These are phyloP conservation scores for Zygotorulaspora sp. DNA, from an alignment of 805 yeast genomes.

Conservation along the genomic window DNA sequence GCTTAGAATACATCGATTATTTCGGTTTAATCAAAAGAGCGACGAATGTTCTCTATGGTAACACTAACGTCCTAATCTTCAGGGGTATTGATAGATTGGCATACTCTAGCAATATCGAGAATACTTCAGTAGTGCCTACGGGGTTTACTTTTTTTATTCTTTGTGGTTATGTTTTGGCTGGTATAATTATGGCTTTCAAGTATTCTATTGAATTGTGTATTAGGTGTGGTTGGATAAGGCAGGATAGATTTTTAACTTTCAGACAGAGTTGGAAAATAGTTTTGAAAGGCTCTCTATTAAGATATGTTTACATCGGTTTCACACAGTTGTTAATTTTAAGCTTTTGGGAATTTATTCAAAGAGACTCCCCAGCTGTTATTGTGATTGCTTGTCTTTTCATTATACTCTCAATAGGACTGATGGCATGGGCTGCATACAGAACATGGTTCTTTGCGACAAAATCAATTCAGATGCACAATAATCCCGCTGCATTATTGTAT, in stretches of 20 bases:
- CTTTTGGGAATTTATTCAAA: conserved; percentile 78
- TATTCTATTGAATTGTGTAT: conserved; percentile 45
- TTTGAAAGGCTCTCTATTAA: conserved; percentile 72
- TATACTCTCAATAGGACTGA: conserved; percentile 52
- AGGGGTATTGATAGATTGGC: conserved; percentile 88
- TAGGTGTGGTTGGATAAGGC: conserved; percentile 47
- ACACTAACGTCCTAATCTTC: conserved; percentile 56
- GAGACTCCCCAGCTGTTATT: conserved; percentile 85
- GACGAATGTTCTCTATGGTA: conserved; percentile 43
- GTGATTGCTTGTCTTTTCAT: conserved; percentile 73
- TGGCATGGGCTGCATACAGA: conserved; percentile 63
- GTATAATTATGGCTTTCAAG: conserved; percentile 52
- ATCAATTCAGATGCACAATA: conserved; percentile 58
- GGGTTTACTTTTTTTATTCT: conserved; percentile 83
- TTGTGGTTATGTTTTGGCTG: conserved; percentile 68
- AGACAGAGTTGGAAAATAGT: conserved; percentile 53
- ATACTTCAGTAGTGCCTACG: conserved; percentile 76
- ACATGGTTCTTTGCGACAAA: conserved; percentile 56
- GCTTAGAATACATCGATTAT: conserved; percentile 24
- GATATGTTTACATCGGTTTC: conserved; percentile 80
- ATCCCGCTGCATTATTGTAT: conserved; percentile 83
- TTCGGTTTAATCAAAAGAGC: conserved; percentile 36
- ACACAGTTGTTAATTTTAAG: conserved; percentile 75
- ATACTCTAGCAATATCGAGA: conserved; percentile 70
- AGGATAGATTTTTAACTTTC: conserved; percentile 45